phyloP scores from a whole-genome alignment of 176 grass and related monocot genomes.

The Aegilops sharonensis region DNA sequence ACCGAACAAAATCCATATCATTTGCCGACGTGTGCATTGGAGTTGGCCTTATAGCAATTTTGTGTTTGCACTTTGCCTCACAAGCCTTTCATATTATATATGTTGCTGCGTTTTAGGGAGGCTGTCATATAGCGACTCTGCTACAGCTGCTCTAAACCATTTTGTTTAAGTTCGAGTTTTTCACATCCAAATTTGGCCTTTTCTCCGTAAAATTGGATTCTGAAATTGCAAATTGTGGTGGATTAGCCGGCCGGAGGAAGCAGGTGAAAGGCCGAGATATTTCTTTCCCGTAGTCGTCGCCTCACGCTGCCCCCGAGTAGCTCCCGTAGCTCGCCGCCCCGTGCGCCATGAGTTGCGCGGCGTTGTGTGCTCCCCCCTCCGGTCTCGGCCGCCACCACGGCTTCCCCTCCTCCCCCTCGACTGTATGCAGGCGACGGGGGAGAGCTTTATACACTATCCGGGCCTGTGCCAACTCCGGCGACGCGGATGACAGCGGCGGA shows the following conservation, averaged over 20 bases:
- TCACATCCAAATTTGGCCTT: background rate
- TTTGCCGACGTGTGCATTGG: too few relatives aligned
- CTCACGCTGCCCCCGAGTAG: background rate
- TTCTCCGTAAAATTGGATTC: background rate
- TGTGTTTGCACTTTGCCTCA: too few relatives aligned
- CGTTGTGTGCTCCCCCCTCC: slow-evolving; percentile 18
- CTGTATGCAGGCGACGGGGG: background rate
- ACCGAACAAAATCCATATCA: too few relatives aligned
- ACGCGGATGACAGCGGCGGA: background rate
- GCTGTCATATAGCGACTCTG: too few relatives aligned
- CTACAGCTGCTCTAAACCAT: too few relatives aligned
- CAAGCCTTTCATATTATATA: too few relatives aligned
- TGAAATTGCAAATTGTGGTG: background rate
- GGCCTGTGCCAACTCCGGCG: slow-evolving; percentile 7
- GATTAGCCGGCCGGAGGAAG: background rate
- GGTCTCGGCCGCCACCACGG: background rate
- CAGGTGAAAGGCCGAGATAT: slow-evolving; percentile 12
- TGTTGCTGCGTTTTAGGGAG: too few relatives aligned
- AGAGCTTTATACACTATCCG: background rate
- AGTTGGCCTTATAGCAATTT: too few relatives aligned
- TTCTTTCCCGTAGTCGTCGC: background rate
- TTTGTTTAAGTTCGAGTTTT: background rate
- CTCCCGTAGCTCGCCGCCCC: background rate
- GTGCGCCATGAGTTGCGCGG: slow-evolving; percentile 37
- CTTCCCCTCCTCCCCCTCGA: background rate